phyloP scores from a whole-genome alignment of 2,329 filamentous ascomycete genomes.

The Pseudogymnoascus sp. region DNA sequence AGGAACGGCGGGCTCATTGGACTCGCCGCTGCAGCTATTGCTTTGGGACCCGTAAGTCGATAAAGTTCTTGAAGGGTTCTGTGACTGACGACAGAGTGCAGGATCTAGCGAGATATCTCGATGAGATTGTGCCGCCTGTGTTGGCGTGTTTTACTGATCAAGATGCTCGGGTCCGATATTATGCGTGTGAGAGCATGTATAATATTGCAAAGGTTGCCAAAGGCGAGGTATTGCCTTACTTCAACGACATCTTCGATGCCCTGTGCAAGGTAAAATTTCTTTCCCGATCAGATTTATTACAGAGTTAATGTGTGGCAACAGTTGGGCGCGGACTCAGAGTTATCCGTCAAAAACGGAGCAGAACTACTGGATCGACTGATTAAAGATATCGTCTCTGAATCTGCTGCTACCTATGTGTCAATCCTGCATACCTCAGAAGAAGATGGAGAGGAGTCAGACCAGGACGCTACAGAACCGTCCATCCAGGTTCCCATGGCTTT shows the following conservation, averaged over 20 bases:
- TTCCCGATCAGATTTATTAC: background rate
- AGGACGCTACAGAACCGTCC: slow-evolving; percentile 37
- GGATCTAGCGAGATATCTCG: slow-evolving; percentile 86
- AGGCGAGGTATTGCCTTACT: slow-evolving; percentile 92
- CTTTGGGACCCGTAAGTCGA: slow-evolving; percentile 71
- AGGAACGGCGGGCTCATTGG: slow-evolving; percentile 95
- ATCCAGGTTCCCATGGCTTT: slow-evolving; percentile 73
- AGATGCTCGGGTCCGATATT: slow-evolving; percentile 94
- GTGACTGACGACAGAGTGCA: slow-evolving; percentile 31
- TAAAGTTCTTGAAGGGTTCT: background rate
- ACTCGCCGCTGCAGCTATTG: slow-evolving; percentile 89
- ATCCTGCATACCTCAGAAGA: slow-evolving; percentile 60
- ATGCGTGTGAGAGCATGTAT: slow-evolving; percentile 99
- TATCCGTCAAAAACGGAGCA: slow-evolving; percentile 96
- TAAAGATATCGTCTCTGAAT: slow-evolving; percentile 94
- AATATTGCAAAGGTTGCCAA: slow-evolving; percentile 99
- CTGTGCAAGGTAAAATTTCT: slow-evolving; percentile 69
- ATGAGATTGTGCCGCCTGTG: slow-evolving; percentile 91
- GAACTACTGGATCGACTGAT: slow-evolving; percentile 90
- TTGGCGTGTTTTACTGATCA: slow-evolving; percentile 96
- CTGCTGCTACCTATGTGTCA: slow-evolving; percentile 88
- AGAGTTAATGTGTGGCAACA: slow-evolving; percentile 31
- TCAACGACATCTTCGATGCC: slow-evolving; percentile 97
- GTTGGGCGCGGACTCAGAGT: slow-evolving; percentile 90
- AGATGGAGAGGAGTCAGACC: slow-evolving; percentile 41